Evolutionary conservation across 1,139 yeast genomes (phyloP).

Genomic region (Diutina scorzettiae): DNA sequence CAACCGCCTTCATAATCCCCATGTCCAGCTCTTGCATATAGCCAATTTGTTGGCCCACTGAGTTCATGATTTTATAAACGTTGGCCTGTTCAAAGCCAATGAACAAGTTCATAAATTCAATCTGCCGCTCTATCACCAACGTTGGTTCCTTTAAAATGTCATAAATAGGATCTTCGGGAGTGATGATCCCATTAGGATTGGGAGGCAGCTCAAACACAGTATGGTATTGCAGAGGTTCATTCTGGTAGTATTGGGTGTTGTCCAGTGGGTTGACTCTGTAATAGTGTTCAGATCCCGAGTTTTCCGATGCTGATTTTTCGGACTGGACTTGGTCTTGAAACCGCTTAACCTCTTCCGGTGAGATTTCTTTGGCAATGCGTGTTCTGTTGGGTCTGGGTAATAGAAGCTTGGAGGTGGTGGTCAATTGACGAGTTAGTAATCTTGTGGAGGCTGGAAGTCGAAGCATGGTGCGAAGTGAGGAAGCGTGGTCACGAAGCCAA

Average conservation of each 20-base stretch:
- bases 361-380: neutral
- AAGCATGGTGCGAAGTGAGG: too few species aligned
- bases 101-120: slow-evolving; percentile 78
- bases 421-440: slow-evolving; percentile 1
- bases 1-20: slow-evolving; percentile 54
- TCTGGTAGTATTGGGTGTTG: neutral
- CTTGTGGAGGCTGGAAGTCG: too few species aligned
- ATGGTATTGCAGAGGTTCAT: slow-evolving; percentile 2
- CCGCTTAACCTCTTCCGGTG: slow-evolving; percentile 1
- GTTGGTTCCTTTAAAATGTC: slow-evolving; percentile 64
- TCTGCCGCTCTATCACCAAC: slow-evolving; percentile 72
- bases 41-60: slow-evolving; percentile 65
- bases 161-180: slow-evolving; percentile 43
- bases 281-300: neutral
- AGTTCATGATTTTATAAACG: slow-evolving; percentile 60
- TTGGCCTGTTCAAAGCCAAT: slow-evolving; percentile 91
- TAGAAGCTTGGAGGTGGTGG: neutral
- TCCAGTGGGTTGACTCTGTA: neutral
- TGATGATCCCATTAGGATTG: slow-evolving; percentile 36
- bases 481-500: too few species aligned
- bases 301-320: neutral
- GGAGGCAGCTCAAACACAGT: slow-evolving; percentile 12
- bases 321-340: neutral
- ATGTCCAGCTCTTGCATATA: slow-evolving; percentile 71
- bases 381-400: neutral